phyloP scores from a whole-genome alignment of 257 asterid genomes.

The Ilex aquifolium region DNA sequence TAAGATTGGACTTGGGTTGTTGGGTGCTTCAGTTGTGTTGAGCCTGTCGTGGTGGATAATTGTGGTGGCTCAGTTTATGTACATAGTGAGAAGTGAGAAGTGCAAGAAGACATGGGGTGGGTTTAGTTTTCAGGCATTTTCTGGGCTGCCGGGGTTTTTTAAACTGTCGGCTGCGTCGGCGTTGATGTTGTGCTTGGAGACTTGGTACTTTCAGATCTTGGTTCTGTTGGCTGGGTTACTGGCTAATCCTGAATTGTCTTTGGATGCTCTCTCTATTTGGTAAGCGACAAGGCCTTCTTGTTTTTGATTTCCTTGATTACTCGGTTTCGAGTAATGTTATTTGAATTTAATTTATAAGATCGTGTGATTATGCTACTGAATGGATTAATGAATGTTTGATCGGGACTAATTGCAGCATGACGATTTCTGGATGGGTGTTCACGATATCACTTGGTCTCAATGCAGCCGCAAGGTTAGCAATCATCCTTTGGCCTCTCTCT shows the following conservation, averaged over 20 bases:
- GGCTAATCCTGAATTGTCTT: slow-evolving; percentile 14
- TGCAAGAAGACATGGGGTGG: slow-evolving; percentile 16
- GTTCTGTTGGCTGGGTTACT: slow-evolving; percentile 22
- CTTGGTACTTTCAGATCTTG: slow-evolving; percentile 21
- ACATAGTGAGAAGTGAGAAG: slow-evolving; percentile 13
- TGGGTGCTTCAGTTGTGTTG: slow-evolving; percentile 10
- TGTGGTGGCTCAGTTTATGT: slow-evolving; percentile 11
- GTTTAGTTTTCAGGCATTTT: slow-evolving; percentile 11
- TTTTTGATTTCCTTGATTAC: neutral
- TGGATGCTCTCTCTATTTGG: slow-evolving; percentile 21
- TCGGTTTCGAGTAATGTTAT: no score
- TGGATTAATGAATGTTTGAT: neutral
- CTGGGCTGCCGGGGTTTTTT: slow-evolving; percentile 10
- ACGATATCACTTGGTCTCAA: slow-evolving; percentile 14
- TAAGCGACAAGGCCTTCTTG: neutral
- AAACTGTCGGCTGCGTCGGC: slow-evolving; percentile 18
- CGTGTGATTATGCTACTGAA: neutral
- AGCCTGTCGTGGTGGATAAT: slow-evolving; percentile 20
- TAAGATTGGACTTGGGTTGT: slow-evolving; percentile 11
- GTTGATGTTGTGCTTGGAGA: slow-evolving; percentile 20
- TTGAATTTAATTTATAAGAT: neutral
- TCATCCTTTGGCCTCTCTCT: neutral
- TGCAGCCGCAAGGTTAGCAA: slow-evolving; percentile 19
- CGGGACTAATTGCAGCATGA: slow-evolving; percentile 7
- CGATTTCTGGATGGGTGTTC: slow-evolving; percentile 10